Evolutionary conservation across 2,329 filamentous ascomycete genomes (phyloP), one percentile per base, ranked within the genome.

Genomic region (Scedosporium minutisporum): DNA sequence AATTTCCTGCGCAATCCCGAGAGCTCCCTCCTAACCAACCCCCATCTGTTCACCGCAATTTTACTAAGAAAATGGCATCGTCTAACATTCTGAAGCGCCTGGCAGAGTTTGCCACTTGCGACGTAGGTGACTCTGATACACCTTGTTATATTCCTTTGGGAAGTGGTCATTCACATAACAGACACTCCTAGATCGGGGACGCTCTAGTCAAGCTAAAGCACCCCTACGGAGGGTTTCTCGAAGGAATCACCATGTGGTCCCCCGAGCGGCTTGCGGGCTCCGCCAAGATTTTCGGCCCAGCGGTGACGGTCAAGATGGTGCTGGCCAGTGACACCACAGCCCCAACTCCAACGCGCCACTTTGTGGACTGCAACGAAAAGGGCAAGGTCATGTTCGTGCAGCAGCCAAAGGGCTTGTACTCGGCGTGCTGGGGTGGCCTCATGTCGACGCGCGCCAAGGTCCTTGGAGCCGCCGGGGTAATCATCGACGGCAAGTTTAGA

Each of bases 261-360:
- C 67, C 68, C 0, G 27, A 29, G 27, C 27, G 27, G 4, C 27
- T 4, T 29, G 27, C 27, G 27, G 66, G 66, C 33, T 51, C 63
- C 3, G 46, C 65, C 14, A 63, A 64, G 6, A 65, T 70, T 21
- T 65, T 67, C 33, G 70, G 71, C 10, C 70, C 70, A 7, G 70
- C 69, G 6, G 59, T 71, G 12, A 72, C 70, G 0, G 68, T 72
- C 16, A 65, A 70, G 29, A 71, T 72, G 69, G 71, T 71, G 5
- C 27, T 46, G 59, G 61, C 62, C n/a, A 68, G 66, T 59, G 66
- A 72, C 41, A 64, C 41, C 3, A 60, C 67, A 2, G 64, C 69
- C 2, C 71, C 70, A 2, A 68, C 65, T 48, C 67, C 67, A n/a
- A 63, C 67, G 3, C 66, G 62, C 62, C 70, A 72, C 27, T 71